Evolutionary conservation across 768 basidiomycete species (phyloP).

Genomic region (Tricholoma hemisulphureum): DNA sequence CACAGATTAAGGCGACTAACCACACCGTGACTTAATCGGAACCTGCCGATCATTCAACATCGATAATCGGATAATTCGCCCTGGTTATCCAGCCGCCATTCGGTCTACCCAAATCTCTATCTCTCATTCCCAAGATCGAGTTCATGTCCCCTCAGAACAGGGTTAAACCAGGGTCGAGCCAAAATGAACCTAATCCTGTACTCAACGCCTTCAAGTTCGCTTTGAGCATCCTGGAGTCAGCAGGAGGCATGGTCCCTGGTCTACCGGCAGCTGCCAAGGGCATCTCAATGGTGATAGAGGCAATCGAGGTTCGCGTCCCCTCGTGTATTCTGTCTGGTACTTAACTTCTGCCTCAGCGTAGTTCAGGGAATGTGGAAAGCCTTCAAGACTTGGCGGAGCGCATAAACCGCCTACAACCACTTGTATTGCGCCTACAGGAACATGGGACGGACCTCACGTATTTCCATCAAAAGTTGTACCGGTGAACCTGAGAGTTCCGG

Average conservation of each 20-base stretch:
- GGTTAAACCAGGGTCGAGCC: no score
- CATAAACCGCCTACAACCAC: not conserved
- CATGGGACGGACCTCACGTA: not conserved
- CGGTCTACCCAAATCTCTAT: no score
- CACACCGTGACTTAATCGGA: no score
- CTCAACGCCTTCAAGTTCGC: not conserved
- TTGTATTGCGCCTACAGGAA: not conserved
- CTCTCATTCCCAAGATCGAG: no score
- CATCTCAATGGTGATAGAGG: not conserved
- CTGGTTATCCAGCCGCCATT: no score
- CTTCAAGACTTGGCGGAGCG: not conserved
- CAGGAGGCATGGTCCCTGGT: not conserved
- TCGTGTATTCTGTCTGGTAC: not conserved
- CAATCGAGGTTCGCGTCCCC: not conserved
- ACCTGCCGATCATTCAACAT: no score
- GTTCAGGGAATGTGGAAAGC: not conserved
- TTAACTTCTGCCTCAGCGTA: not conserved
- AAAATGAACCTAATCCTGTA: not conserved
- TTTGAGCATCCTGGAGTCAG: not conserved
- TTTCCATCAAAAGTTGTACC: not conserved
- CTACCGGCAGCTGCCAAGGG: not conserved
- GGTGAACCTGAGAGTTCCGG: not conserved
- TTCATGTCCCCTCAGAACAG: no score
- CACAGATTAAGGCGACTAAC: no score
- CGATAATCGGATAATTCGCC: no score